Base-by-base conservation (phyloP, 345 rosid genomes). In the Anastatica hierochuntica region DNA sequence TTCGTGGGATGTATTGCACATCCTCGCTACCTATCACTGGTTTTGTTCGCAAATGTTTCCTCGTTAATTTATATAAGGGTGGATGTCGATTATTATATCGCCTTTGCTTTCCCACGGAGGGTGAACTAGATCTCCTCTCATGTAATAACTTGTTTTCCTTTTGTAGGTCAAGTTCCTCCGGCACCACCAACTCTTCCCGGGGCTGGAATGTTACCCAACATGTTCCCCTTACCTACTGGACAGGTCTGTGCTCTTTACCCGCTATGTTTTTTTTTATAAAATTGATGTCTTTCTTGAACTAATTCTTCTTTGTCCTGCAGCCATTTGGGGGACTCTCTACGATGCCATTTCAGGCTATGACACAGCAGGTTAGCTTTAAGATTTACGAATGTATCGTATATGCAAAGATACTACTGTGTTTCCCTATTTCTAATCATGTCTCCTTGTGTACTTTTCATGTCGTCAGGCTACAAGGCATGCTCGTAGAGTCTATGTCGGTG, bases 311-410 rank as follows among this genome's bases (percentile, higher is more conserved):
- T 49, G 19, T 40, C 36, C 3, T 72, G 67, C 83, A 77, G 86
- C 82, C 58, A 54, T 88, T 80, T 73, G 86, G 85, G 29, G 73
- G 88, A 40, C 75, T 88, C 50, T 75, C 95, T 20, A 75, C 83
- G 60, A 85, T 88, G 92, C 97, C 97, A 33, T 81, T 83, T 56
- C 97, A 88, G 67, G 95, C 95, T 46, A 88, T 88, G 97, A 88
- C 97, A 42, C 97, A 88, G 69, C 97, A 88, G 96, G 96, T 84
- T 70, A n/a, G 70, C 34, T 34, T 23, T 16, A 4, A 2, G 36
- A n/a, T 9, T 18, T 17, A 16, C 29, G 12, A 6, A 12, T 51
- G 19, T 58, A 43, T 50, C 14, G n/a, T 36, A 14, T 46, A 44
- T 47, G 46, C 23, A 19, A 43, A 20, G n/a, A n/a, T n/a, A n/a